Conservation (phyloP, 208 protist species). For the Wallacemonas sp. region DNA sequence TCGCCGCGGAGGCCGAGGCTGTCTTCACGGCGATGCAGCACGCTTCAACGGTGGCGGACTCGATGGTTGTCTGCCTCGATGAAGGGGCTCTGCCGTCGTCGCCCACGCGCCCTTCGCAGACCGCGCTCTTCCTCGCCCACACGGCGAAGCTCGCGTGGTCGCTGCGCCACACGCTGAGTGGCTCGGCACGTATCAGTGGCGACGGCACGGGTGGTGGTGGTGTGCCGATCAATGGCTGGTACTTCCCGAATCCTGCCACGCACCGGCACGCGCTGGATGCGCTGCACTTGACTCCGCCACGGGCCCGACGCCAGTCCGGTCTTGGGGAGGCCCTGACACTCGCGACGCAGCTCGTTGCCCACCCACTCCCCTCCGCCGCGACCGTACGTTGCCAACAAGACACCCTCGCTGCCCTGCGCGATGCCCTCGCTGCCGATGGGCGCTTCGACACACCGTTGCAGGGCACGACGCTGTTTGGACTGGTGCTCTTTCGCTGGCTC, state of each 20-base stretch:
- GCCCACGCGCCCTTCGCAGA: background rate
- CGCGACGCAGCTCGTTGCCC: background rate
- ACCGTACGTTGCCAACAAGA: slow-evolving; percentile 24
- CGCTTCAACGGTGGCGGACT: background rate
- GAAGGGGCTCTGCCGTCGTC: background rate
- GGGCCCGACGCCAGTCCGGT: background rate
- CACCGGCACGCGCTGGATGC: slow-evolving; percentile 13
- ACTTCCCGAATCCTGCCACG: background rate
- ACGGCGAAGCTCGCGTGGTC: slow-evolving; percentile 38
- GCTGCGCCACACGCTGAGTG: slow-evolving; percentile 17
- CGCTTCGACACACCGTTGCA: slow-evolving; percentile 66
- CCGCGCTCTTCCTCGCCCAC: slow-evolving; percentile 33
- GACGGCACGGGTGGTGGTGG: background rate
- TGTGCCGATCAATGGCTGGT: slow-evolving; percentile 12
- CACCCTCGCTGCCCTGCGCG: slow-evolving; percentile 29
- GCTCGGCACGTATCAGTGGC: background rate
- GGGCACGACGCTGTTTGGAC: slow-evolving; percentile 41
- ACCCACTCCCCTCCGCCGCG: background rate
- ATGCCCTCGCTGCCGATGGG: slow-evolving; percentile 54
- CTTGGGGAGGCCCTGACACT: background rate
- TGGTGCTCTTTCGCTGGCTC: slow-evolving; percentile 66
- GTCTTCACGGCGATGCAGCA: background rate
- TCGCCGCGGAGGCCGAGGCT: background rate
- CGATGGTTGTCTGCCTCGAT: slow-evolving; percentile 7
- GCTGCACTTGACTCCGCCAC: background rate